phyloP scores from a whole-genome alignment of 148 eudicot genomes.

The Nepenthes gracilis region DNA sequence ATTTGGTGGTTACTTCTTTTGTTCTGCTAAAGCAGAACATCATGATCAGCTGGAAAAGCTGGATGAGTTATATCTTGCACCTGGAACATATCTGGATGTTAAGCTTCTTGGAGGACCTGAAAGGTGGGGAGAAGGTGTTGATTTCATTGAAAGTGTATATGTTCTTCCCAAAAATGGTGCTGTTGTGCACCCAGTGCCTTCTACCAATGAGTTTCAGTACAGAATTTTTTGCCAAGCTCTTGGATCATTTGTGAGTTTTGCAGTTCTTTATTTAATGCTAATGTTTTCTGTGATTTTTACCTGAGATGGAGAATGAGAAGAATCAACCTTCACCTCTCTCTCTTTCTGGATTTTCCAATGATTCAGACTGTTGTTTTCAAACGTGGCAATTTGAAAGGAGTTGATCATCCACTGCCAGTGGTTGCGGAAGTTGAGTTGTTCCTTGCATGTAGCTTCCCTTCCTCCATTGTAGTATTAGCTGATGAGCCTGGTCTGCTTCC shows the following conservation, averaged over 20 bases:
- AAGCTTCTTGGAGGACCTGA: conserved; percentile 75
- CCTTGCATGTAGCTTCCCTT: conserved; percentile 58
- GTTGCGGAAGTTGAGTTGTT: conserved; percentile 48
- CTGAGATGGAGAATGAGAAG: not conserved
- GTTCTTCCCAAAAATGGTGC: conserved; percentile 22
- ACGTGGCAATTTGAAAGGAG: conserved; percentile 84
- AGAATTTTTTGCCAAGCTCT: conserved; percentile 42
- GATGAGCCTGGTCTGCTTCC: conserved; percentile 57
- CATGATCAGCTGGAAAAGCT: conserved; percentile 28
- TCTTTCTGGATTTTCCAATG: conserved; percentile 5
- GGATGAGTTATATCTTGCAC: conserved; percentile 49
- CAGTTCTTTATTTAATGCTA: not conserved
- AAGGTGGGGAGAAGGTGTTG: conserved; percentile 66
- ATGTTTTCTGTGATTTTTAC: not conserved
- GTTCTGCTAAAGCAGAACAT: conserved; percentile 32
- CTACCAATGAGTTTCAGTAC: conserved; percentile 25
- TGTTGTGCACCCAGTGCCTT: conserved; percentile 23
- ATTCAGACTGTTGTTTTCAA: conserved; percentile 51
- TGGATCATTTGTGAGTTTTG: conserved; percentile 53
- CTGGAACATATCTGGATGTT: conserved; percentile 61
- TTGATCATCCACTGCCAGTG: conserved; percentile 61
- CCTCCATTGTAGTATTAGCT: conserved; percentile 52
- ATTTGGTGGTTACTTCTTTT: conserved; percentile 84
- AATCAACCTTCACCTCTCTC: not conserved
- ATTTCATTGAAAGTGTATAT: conserved; percentile 42